phyloP scores from a whole-genome alignment of 495 filamentous ascomycete genomes.

The Pseudoneurospora amorphoporcata region DNA sequence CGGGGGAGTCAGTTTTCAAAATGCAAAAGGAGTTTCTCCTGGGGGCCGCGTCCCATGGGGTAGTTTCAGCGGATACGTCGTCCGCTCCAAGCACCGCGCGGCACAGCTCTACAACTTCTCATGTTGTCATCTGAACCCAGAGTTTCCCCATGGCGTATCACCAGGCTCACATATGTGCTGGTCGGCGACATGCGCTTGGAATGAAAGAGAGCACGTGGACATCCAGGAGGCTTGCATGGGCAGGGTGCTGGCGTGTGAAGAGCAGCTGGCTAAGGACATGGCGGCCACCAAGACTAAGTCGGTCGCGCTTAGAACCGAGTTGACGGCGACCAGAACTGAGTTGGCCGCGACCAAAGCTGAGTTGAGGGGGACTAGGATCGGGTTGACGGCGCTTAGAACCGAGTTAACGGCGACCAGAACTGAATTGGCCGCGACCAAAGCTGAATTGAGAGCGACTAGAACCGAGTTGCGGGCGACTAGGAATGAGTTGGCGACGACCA shows the following conservation, averaged over 20 bases:
- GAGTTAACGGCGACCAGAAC: background rate
- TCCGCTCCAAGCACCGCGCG: background rate
- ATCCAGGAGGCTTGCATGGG: too few relatives aligned
- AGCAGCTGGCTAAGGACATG: too few relatives aligned
- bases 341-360: too few relatives aligned
- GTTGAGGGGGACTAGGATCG: background rate
- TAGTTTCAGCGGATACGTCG: background rate
- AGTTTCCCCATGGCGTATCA: background rate
- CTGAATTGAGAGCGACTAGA: too few relatives aligned
- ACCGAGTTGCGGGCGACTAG: background rate
- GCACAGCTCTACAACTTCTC: background rate
- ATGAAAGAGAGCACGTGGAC: too few relatives aligned
- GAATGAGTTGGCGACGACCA: background rate
- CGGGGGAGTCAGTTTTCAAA: background rate
- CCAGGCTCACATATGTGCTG: background rate
- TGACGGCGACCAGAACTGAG: background rate
- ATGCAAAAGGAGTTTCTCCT: background rate
- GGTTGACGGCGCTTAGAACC: background rate
- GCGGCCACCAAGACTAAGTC: too few relatives aligned
- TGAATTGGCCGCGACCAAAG: background rate
- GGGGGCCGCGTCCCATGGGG: background rate
- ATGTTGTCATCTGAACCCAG: background rate
- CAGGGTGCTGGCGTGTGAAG: too few relatives aligned
- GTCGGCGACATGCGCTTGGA: background rate
- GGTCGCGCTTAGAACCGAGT: background rate